phyloP scores from a whole-genome alignment of 1,284 basidiomycete genomes.

The Amylostereum areolatum region DNA sequence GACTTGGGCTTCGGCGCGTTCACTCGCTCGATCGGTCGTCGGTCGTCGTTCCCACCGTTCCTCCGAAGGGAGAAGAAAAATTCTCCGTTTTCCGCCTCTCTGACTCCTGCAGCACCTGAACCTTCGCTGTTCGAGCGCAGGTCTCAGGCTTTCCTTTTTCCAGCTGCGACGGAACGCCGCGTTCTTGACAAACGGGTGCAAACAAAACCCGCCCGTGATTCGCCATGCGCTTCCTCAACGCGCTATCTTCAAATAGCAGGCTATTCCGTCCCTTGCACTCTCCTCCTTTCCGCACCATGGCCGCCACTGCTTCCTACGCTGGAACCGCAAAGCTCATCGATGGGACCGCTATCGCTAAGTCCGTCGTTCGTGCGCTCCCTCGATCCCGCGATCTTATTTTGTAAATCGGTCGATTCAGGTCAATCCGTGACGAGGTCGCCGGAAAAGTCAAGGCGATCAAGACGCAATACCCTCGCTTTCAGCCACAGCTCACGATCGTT shows the following conservation, averaged over 20 bases:
- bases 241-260: neutral
- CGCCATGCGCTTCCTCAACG: conserved; percentile 4
- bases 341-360: conserved; percentile 88
- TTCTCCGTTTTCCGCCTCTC: too few species aligned
- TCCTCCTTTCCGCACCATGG: conserved; percentile 46
- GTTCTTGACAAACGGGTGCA: conserved; percentile 3
- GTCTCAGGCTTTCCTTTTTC: too few species aligned
- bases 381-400: too few species aligned
- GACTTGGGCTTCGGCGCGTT: neutral
- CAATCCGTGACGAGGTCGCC: conserved; percentile 73
- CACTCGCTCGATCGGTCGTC: too few species aligned
- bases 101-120: too few species aligned
- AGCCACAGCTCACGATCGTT: conserved; percentile 87
- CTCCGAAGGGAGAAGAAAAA: neutral
- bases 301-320: conserved; percentile 25
- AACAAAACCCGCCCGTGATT: neutral
- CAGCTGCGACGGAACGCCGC: neutral
- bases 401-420: conserved; percentile 36
- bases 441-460: conserved; percentile 58
- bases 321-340: conserved; percentile 66
- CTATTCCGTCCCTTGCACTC: conserved; percentile 23
- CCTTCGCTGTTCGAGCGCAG: too few species aligned
- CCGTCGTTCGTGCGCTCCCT: conserved; percentile 17
- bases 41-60: neutral
- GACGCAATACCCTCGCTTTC: conserved; percentile 74